Evolutionary conservation across 1,139 yeast genomes (phyloP).

Genomic region (Blastobotrys illinoisensis): DNA sequence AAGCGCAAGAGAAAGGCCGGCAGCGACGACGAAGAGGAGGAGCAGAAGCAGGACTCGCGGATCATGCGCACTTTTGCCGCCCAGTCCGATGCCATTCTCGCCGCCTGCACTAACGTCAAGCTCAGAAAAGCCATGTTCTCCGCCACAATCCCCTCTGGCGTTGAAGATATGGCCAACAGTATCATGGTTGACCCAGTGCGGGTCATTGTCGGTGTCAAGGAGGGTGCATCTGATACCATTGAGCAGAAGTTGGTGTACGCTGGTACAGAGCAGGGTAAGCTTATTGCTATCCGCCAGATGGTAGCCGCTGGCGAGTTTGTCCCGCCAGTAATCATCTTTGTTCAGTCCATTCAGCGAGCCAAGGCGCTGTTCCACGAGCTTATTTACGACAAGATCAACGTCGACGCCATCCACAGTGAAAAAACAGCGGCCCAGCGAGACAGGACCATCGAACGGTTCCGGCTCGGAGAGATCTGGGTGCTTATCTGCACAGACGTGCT

Average conservation of each 20-base stretch:
- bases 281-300: constrained; percentile 85
- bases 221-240: constrained; percentile 80
- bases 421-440: constrained; percentile 87
- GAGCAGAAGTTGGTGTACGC: constrained; percentile 82
- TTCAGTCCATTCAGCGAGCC: constrained; percentile 90
- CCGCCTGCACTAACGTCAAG: constrained; percentile 52
- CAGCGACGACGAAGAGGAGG: not conserved
- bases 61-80: constrained; percentile 49
- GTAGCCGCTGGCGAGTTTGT: constrained; percentile 66
- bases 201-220: constrained; percentile 87
- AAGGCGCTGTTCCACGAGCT: constrained; percentile 92
- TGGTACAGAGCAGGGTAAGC: constrained; percentile 92
- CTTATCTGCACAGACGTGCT: constrained; percentile 93
- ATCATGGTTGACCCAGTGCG: constrained; percentile 84
- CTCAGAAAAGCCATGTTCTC: constrained; percentile 73
- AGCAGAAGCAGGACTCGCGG: constrained; percentile 1
- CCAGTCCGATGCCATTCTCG: constrained; percentile 82
- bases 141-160: constrained; percentile 92
- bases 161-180: constrained; percentile 79
- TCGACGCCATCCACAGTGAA: constrained; percentile 95
- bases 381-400: constrained; percentile 83
- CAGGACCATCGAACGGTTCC: constrained; percentile 75
- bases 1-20: constrained; percentile 1
- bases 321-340: constrained; percentile 89
- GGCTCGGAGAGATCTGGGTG: constrained; percentile 90